phyloP scores from a whole-genome alignment of 2,329 filamentous ascomycete species.

The Neonectria neomacrospora region DNA sequence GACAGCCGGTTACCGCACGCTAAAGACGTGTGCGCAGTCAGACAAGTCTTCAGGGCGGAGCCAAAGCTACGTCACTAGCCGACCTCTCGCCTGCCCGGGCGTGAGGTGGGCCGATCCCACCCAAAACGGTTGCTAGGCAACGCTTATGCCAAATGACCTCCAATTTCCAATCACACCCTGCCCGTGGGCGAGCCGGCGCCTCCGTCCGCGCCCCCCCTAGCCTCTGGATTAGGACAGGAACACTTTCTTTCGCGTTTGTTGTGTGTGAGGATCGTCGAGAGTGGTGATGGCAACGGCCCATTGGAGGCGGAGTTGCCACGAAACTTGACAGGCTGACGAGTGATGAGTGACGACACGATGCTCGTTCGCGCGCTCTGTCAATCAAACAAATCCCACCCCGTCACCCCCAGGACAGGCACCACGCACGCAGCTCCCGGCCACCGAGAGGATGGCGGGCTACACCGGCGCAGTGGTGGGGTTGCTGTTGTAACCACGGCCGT shows the following conservation, averaged over 20 bases:
- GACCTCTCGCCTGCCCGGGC: constrained; percentile 28
- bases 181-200: constrained; percentile 4
- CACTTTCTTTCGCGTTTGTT: not conserved
- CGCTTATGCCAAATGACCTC: constrained; percentile 22
- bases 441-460: not conserved
- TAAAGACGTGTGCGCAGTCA: constrained; percentile 14
- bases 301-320: constrained; percentile 38
- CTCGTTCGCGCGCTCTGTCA: constrained; percentile 8
- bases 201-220: not conserved
- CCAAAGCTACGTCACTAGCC: constrained; percentile 45
- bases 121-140: constrained; percentile 40
- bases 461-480: not conserved
- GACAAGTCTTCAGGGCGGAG: constrained; percentile 19
- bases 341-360: not conserved
- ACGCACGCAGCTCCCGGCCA: not conserved
- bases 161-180: constrained; percentile 27
- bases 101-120: constrained; percentile 30
- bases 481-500: constrained; percentile 2
- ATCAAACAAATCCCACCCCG: not conserved
- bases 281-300: constrained; percentile 18
- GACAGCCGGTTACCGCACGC: constrained; percentile 9
- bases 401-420: not conserved
- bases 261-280: constrained; percentile 10
- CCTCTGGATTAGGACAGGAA: not conserved
- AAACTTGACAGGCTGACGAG: not conserved